Conservation (phyloP, 495 filamentous ascomycete genomes). For the Aspergillus sclerotiicarbonarius region DNA sequence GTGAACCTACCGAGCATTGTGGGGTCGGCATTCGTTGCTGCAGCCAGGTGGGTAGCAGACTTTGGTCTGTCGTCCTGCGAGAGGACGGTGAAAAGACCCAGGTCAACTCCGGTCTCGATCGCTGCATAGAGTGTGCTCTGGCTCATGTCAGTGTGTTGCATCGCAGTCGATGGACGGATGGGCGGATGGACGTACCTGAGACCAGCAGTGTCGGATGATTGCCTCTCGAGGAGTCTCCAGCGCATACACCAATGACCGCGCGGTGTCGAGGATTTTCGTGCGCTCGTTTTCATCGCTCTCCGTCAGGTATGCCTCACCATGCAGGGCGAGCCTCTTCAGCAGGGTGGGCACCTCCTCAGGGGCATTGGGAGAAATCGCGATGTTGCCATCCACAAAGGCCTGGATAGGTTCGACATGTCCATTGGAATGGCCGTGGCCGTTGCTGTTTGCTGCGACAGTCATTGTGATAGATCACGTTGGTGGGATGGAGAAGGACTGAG, state of each 20-base stretch:
- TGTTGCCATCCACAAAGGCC: slow-evolving; percentile 8
- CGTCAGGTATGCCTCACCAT: slow-evolving; percentile 19
- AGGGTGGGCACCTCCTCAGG: slow-evolving; percentile 27
- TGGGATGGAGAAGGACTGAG: neutral
- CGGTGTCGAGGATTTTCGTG: slow-evolving; percentile 27
- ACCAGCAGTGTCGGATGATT: slow-evolving; percentile 42
- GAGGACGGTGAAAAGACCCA: slow-evolving; percentile 34
- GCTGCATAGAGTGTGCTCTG: slow-evolving; percentile 30
- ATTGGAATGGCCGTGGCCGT: too few species aligned
- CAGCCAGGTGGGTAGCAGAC: slow-evolving; percentile 27
- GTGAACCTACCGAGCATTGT: slow-evolving; percentile 28
- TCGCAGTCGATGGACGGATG: too few species aligned
- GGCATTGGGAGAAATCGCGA: slow-evolving; percentile 26
- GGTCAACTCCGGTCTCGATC: slow-evolving; percentile 31
- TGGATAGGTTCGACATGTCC: neutral
- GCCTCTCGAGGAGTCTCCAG: slow-evolving; percentile 43
- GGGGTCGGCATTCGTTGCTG: slow-evolving; percentile 29
- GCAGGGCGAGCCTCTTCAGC: slow-evolving; percentile 21
- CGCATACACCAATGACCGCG: slow-evolving; percentile 31
- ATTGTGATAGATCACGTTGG: neutral
- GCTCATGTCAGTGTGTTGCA: too few species aligned
- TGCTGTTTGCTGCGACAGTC: neutral
- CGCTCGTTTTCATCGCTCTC: slow-evolving; percentile 20
- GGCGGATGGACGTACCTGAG: too few species aligned
- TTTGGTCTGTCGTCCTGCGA: slow-evolving; percentile 33